Conservation (phyloP, 1,284 basidiomycete species). For the Cryptococcus sp. region DNA sequence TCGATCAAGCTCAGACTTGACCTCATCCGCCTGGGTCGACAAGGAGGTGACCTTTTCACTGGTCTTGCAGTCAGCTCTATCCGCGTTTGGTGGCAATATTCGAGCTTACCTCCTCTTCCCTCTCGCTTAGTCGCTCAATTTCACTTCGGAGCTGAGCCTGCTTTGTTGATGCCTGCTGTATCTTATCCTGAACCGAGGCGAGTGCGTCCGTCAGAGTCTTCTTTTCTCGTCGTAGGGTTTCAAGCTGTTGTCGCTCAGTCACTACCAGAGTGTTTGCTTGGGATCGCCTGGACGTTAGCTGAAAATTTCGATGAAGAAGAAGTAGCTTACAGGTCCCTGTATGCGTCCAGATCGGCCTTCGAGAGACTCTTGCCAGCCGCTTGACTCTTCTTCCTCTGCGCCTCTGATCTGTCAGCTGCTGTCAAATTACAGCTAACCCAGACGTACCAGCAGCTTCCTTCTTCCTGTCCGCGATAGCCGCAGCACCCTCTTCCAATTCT, state of each 20-base stretch:
- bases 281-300: conserved; percentile 17
- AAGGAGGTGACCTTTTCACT: conserved; percentile 58
- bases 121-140: conserved; percentile 54
- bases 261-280: conserved; percentile 72
- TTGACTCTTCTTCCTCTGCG: conserved; percentile 67
- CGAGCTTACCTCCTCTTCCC: conserved; percentile 57
- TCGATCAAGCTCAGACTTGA: conserved; percentile 38
- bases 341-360: conserved; percentile 80
- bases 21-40: conserved; percentile 24
- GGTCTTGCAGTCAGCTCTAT: conserved; percentile 10
- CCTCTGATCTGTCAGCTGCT: conserved; percentile 53
- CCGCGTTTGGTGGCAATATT: too few species aligned
- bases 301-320: background rate
- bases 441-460: conserved; percentile 67
- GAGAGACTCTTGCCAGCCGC: conserved; percentile 68
- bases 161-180: conserved; percentile 62
- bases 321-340: conserved; percentile 68
- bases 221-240: conserved; percentile 74
- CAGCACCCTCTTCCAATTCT: conserved; percentile 61
- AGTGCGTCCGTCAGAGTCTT: conserved; percentile 67
- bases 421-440: background rate
- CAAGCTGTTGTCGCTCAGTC: conserved; percentile 80
- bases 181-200: conserved; percentile 54
- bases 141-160: conserved; percentile 63
- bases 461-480: conserved; percentile 64